phyloP scores from a whole-genome alignment of 164 flowering plant species.

The Vitis vinifera region ASM3070453v1 NC_081809.1:3966001-3966500 shows the following conservation, averaged over 20 bases:
- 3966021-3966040: not conserved
- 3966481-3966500: not conserved
- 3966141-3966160: slow-evolving; percentile 1
- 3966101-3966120: slow-evolving; percentile 1
- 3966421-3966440: slow-evolving; percentile 1
- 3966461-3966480: too few relatives aligned
- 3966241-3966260: not conserved
- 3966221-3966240: not conserved
- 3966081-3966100: not conserved
- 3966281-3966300: not conserved
- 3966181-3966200: not conserved
- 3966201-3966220: slow-evolving; percentile 3
- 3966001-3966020: slow-evolving; percentile 16
- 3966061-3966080: too few relatives aligned
- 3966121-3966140: not conserved
- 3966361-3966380: not conserved
- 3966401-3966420: slow-evolving; percentile 12
- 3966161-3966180: slow-evolving; percentile 10
- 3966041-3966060: too few relatives aligned
- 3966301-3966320: not conserved
- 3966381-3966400: not conserved
- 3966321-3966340: not conserved
- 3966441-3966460: not conserved
- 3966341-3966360: not conserved
- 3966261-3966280: not conserved